These are phyloP conservation scores for Plasmodium yoelii DNA, from an alignment of 169 alveolate species.

Conservation along the genomic window DNA sequence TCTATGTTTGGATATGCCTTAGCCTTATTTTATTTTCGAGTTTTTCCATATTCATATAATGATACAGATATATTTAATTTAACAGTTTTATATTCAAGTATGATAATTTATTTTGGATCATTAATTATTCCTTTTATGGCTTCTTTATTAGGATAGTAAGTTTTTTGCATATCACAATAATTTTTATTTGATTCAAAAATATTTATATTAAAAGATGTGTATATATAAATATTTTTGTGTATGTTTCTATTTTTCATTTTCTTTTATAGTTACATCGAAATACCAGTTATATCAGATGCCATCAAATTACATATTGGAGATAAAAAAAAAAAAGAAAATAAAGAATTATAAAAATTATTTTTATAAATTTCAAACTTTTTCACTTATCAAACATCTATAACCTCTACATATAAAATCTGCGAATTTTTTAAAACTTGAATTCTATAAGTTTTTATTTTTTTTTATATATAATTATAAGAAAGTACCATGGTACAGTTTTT, in stretches of 20 bases:
- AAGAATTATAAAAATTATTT: no score
- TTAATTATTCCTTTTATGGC: conserved; percentile 53
- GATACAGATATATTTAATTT: conserved; percentile 64
- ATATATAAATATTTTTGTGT: not conserved
- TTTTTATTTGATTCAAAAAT: not conserved
- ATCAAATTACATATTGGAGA: conserved; percentile 73
- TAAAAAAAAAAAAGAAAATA: conserved; percentile 21
- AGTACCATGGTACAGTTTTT: no score
- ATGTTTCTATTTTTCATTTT: not conserved
- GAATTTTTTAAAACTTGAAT: no score
- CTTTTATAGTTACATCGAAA: conserved; percentile 59
- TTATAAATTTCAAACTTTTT: no score
- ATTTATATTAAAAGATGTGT: not conserved
- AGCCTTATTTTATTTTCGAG: conserved; percentile 74
- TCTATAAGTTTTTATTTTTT: no score
- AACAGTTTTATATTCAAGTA: conserved; percentile 64
- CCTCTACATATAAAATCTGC: no score
- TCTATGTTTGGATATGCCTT: conserved; percentile 75
- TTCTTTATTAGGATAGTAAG: conserved; percentile 71
- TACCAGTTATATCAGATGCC: conserved; percentile 73
- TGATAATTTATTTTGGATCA: conserved; percentile 69
- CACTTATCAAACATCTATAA: no score
- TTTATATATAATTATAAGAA: no score
- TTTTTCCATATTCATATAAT: conserved; percentile 64
- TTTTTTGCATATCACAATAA: not conserved